Evolutionary conservation across 2,329 filamentous ascomycete genomes (phyloP).

Genomic region (Aspergillus pseudoglaucus): DNA sequence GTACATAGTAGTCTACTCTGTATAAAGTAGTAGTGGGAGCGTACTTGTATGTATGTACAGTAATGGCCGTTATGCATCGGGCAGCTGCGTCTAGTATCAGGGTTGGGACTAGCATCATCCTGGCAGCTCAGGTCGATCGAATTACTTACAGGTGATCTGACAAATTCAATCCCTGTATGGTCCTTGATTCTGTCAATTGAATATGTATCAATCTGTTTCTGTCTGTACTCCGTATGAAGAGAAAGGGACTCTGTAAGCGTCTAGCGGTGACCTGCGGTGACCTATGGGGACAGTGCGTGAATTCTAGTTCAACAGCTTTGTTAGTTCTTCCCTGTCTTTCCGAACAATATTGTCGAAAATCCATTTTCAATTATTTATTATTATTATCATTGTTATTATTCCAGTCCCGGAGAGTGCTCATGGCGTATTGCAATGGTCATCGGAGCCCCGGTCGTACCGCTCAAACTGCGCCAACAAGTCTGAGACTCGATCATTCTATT

Average conservation of each 20-base stretch:
- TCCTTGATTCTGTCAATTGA: background rate
- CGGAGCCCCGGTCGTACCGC: background rate
- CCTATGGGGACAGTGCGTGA: no score
- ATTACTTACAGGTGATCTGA: slow-evolving; percentile 15
- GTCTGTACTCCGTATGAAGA: background rate
- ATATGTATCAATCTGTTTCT: background rate
- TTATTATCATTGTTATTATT: no score
- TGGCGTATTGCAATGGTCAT: slow-evolving; percentile 10
- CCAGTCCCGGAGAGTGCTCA: background rate
- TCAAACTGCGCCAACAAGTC: background rate
- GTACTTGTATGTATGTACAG: no score
- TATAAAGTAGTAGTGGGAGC: no score
- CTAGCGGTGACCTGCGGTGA: no score
- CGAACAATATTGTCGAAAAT: no score
- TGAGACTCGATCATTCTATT: background rate
- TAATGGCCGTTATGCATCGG: no score
- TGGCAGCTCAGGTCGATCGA: slow-evolving; percentile 16
- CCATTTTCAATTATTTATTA: no score
- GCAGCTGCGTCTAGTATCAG: background rate
- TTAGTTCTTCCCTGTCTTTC: no score
- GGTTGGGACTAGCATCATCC: slow-evolving; percentile 16
- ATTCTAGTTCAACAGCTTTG: no score
- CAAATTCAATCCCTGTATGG: background rate
- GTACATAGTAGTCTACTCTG: no score
- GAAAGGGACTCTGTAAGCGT: background rate